Conservation (phyloP, 2,329 filamentous ascomycete species). For the Amauroascus verrucosus region DNA sequence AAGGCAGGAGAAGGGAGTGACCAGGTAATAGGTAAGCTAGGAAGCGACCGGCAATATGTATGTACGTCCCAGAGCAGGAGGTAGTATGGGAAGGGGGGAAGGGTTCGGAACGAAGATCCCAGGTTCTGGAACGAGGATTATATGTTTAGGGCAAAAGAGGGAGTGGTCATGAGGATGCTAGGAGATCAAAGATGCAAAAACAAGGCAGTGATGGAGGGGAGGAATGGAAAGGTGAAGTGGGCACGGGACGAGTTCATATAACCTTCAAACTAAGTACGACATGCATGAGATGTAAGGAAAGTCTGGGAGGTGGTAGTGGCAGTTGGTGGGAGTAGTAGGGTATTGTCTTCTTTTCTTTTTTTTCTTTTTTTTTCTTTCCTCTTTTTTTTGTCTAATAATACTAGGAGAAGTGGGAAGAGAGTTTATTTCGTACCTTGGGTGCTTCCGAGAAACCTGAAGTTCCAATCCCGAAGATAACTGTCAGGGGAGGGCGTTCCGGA, state of each 20-base stretch:
- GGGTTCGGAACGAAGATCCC: slow-evolving; percentile 1
- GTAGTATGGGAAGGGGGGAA: neutral
- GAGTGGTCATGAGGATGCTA: slow-evolving; percentile 4
- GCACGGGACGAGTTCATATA: slow-evolving; percentile 12
- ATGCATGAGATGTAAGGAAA: slow-evolving; percentile 8
- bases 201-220: slow-evolving; percentile 11
- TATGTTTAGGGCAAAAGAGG: neutral
- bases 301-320: neutral
- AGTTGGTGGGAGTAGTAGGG: no score
- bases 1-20: no score
- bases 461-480: neutral
- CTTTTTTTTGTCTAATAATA: neutral
- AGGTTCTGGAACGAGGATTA: slow-evolving; percentile 8
- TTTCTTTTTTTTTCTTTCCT: neutral
- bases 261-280: slow-evolving; percentile 11
- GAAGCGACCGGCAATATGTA: slow-evolving; percentile 6
- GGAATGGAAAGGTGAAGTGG: slow-evolving; percentile 2
- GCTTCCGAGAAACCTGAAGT: neutral
- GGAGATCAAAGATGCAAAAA: slow-evolving; percentile 2
- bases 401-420: neutral
- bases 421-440: slow-evolving; percentile 6
- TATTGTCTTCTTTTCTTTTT: neutral
- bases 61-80: no score
- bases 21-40: slow-evolving; percentile 3
- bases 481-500: neutral